Evolutionary conservation across 148 eudicot species (phyloP).

Genomic region (Suaeda aralocaspica): DNA sequence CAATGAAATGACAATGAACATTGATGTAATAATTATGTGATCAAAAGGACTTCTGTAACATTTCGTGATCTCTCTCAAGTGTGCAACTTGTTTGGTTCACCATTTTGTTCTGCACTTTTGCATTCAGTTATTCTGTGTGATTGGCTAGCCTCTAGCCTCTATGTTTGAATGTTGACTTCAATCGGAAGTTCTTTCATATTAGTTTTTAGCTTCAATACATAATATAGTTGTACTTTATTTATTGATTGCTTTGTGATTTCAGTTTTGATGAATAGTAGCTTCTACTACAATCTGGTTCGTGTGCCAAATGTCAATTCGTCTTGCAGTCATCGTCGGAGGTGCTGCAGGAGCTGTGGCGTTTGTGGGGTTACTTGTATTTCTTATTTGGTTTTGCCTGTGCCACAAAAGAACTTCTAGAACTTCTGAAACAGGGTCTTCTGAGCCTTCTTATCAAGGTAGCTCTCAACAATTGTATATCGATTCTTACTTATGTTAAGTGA

Average conservation of each 20-base stretch:
- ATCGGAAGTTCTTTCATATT: neutral
- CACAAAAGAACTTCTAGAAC: slow-evolving; percentile 51
- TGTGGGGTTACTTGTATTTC: slow-evolving; percentile 42
- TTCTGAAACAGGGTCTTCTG: slow-evolving; percentile 93
- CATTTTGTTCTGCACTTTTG: neutral
- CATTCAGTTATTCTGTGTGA: neutral
- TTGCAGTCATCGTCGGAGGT: slow-evolving; percentile 90
- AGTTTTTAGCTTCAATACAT: neutral
- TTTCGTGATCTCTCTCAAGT: neutral
- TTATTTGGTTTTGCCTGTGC: slow-evolving; percentile 60
- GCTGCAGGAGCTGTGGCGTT: slow-evolving; percentile 98
- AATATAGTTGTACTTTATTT: neutral
- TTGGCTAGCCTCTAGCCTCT: neutral
- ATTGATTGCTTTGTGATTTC: slow-evolving; percentile 27
- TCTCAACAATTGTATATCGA: slow-evolving; percentile 1
- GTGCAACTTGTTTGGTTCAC: slow-evolving; percentile 14
- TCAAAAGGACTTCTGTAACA: neutral
- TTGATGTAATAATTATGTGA: neutral
- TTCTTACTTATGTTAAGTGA: neutral
- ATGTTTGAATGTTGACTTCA: slow-evolving; percentile 13
- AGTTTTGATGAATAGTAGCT: slow-evolving; percentile 38
- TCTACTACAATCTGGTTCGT: slow-evolving; percentile 37
- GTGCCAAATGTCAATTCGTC: slow-evolving; percentile 80
- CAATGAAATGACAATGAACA: neutral
- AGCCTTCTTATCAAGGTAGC: slow-evolving; percentile 75